Percentiles rank a stretch among this genome's conserved stretches.
phyloP scores from a whole-genome alignment of 2,329 filamentous ascomycete genomes.

The Sarocladium oryzae region DNA sequence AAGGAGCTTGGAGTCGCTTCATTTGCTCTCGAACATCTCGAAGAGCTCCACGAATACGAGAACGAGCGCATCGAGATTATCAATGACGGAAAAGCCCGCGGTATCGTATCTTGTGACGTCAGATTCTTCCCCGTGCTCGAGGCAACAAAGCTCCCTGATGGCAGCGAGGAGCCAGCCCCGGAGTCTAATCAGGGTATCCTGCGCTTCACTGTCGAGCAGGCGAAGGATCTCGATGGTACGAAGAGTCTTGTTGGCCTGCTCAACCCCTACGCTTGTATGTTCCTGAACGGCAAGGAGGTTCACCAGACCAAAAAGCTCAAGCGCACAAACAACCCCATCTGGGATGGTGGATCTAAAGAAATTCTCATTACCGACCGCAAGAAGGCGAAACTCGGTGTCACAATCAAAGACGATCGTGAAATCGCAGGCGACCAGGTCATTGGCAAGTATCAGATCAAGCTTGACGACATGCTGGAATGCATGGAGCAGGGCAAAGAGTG shows the following conservation, averaged over 20 bases:
- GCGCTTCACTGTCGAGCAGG: slow-evolving; percentile 88
- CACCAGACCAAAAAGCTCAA: slow-evolving; percentile 89
- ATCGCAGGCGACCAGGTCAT: slow-evolving; percentile 75
- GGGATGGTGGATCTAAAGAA: slow-evolving; percentile 88
- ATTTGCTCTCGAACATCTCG: slow-evolving; percentile 77
- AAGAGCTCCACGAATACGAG: slow-evolving; percentile 70
- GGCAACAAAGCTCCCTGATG: slow-evolving; percentile 63
- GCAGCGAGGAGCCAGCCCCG: slow-evolving; percentile 71
- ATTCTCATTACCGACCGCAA: slow-evolving; percentile 92
- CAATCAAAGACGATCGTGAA: slow-evolving; percentile 93
- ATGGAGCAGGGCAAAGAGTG: slow-evolving; percentile 93
- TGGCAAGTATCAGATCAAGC: slow-evolving; percentile 89
- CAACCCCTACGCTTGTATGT: slow-evolving; percentile 81
- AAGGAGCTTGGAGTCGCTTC: slow-evolving; percentile 87
- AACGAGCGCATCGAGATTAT: slow-evolving; percentile 81
- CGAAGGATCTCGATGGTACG: slow-evolving; percentile 87
- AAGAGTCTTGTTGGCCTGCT: slow-evolving; percentile 89
- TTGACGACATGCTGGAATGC: slow-evolving; percentile 86
- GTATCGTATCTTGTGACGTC: slow-evolving; percentile 72
- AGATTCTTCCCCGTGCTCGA: slow-evolving; percentile 93
- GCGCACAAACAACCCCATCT: slow-evolving; percentile 95
- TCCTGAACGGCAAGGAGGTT: slow-evolving; percentile 88
- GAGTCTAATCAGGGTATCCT: slow-evolving; percentile 92
- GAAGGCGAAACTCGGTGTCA: slow-evolving; percentile 80
- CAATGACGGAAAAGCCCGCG: slow-evolving; percentile 76